Base-by-base conservation (phyloP, 306 rosid genomes). In the Betula pendula region DNA sequence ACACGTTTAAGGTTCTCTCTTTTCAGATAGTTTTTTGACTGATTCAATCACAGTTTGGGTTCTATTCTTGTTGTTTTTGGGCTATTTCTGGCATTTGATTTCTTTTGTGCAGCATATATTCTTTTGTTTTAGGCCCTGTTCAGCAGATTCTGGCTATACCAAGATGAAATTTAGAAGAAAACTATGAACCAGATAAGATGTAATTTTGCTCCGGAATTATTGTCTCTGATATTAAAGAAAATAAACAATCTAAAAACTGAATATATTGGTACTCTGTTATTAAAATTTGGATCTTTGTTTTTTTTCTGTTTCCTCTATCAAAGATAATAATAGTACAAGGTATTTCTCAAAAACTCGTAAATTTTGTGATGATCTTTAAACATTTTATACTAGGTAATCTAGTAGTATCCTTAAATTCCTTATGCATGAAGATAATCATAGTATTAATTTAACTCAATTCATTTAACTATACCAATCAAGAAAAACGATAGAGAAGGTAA, bases 401-500 rank as follows among this genome's bases (percentile, higher is more conserved):
- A 38, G 42, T 38, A 38, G 42, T 38, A 38, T 38, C 42, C 42
- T 35, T 35, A n/a, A 35, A 35, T 35, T 35, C 5, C 5, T 6
- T 38, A 38, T 38, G 42, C 42, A 38, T 38, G 42, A 5, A 38
- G 42, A 38, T 38, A 38, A 38, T 38, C 42, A 59, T 43, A 69
- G 10, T 5, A 0, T 29, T 29, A 1, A 29, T 29, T 29, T 29
- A 29, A 29, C 1, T 29, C 33, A 1, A 29, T 29, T 29, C 33
- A 29, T 53, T 89, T 66, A 92, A 81, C 93, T 88, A 77, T 95
- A 95, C 97, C 97, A 92, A 87, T 95, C 97, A 79, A 92, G 99
- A 83, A 95, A 95, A 68, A 95, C 69, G 77, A 92, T 51, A 2
- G 97, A 92, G 83, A 95, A 90, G 2, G 94, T 92, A 70, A 92